These are phyloP conservation scores for Suillus brevipes DNA, from an alignment of 768 basidiomycete genomes.

Conservation along the genomic window DNA sequence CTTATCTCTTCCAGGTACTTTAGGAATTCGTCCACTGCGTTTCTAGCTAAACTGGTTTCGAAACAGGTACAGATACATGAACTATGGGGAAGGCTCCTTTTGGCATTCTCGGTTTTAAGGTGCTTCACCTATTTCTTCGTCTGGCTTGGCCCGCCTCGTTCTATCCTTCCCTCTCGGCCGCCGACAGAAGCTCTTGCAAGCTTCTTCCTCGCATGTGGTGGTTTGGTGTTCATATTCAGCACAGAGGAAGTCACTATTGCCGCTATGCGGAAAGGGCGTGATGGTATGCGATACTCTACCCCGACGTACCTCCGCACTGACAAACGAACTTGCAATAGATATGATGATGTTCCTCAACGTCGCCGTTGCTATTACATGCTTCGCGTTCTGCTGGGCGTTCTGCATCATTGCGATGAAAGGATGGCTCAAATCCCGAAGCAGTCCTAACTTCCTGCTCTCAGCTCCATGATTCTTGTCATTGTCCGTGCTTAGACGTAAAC, in stretches of 20 bases:
- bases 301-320: neutral
- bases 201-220: slow-evolving; percentile 86
- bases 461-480: slow-evolving; percentile 1
- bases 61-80: slow-evolving; percentile 80
- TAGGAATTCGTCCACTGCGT: neutral
- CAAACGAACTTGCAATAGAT: slow-evolving; percentile 42
- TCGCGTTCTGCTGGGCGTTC: slow-evolving; percentile 85
- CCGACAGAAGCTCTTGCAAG: slow-evolving; percentile 90
- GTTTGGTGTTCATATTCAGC: slow-evolving; percentile 86
- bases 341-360: slow-evolving; percentile 90
- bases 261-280: slow-evolving; percentile 87
- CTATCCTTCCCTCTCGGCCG: slow-evolving; percentile 86
- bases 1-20: slow-evolving; percentile 81
- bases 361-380: slow-evolving; percentile 81
- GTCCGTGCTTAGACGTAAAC: neutral
- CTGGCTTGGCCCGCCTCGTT: slow-evolving; percentile 82
- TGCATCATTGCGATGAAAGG: slow-evolving; percentile 78
- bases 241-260: slow-evolving; percentile 88
- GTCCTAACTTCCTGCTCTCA: slow-evolving; percentile 21
- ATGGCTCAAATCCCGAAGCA: slow-evolving; percentile 59
- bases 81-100: slow-evolving; percentile 88
- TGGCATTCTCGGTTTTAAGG: slow-evolving; percentile 74
- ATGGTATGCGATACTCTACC: slow-evolving; percentile 51
- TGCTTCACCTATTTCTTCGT: slow-evolving; percentile 94
- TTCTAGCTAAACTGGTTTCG: neutral